Evolutionary conservation across 2,329 filamentous ascomycete genomes (phyloP), one percentile per base, ranked within the genome.

Genomic region (Cercospora sp.): DNA sequence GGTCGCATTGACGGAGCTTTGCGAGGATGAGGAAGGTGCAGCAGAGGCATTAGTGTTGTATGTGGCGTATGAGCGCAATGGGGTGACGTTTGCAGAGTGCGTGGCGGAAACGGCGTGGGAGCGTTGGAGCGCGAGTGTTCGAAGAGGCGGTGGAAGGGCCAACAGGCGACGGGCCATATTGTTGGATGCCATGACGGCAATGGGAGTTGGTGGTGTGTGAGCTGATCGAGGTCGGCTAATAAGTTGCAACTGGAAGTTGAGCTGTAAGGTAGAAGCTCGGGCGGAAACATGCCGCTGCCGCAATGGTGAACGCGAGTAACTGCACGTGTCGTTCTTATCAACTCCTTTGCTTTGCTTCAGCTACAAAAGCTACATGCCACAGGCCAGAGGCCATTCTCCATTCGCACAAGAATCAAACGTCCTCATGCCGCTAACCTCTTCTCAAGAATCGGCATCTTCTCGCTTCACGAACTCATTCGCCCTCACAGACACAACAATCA

Each of bases 1-100:
- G 73, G 90, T 88, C 63, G 91, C 87, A 76, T 96, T 96, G 81
- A 99, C 92, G 65, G 92, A 93, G 49, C 24, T 53, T 16, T 28
- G 49, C 12, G 49, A n/a, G 59, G 90, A 76, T 5, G 68, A 64
- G 16, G 61, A 43, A 2, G 62, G 26, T 9, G 67, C 30, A 3
- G 67, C 40, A 51, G 43, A 64, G 45, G 66, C 57, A 30, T 72
- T 72, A 37, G 71, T 70, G 61, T 73, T 73, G 71, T 72, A 73
- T 1, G 70, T 72, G 24, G 71, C 70, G 62, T 69, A 70, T 1
- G 61, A 45, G 59, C 65, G 61, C 13, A 43, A 26, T 21, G 53
- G n/a, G 16, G 32, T 1, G 30, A 45, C 26, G 16, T 28, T 6
- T 8, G 34, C 12, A 8, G n/a, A 18, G n/a, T 18, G 32, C n/a